Base-by-base conservation (phyloP, 2,329 filamentous ascomycete species). In the Elsinoe necatrix region DNA sequence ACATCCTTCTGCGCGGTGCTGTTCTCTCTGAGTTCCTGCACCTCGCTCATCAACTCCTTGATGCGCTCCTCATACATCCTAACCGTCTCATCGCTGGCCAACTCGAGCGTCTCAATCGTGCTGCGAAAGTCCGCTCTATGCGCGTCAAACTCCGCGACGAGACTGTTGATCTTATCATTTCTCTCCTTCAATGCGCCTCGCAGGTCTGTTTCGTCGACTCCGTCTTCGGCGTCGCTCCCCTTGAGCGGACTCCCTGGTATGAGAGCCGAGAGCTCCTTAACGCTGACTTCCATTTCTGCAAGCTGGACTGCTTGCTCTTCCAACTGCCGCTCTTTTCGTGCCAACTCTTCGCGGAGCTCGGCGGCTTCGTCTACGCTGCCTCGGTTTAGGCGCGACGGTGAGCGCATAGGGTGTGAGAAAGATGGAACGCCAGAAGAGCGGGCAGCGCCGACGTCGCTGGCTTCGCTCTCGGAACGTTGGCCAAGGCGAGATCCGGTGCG, bases 41-140 rank as follows among this genome's bases (percentile, higher is more conserved):
- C 79, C 65, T 97, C 91, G 58, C 85, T 81, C 72, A 93, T 81
- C 39, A 98, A 73, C 65, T 90, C 88, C 65, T 91, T 86, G 60
- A 97, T 88, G 72, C 89, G 87, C 70, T 89, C 87, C 69, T 98
- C 93, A 68, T 98, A 98, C 12, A 98, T 92, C 23, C 92, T 81
- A 72, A 96, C 87, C 0, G 93, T 98, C 73, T 98, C 93, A 0
- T 90, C 87, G 67, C 90, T 95, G 1, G 93, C 95, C 75, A 97
- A 82, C 71, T 98, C 93, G 52, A 98, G 77, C 0, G 92, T 95
- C 72, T 98, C 93, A 60, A 98, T 93, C 16, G 93, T 98, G 70
- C 89, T 95, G 63, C 93, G 80, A 72, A 98, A 98, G 70, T 98
- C 93, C 16, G 93, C 92, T 58, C 93, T 82, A 68, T 98, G 92